Conservation (phyloP, 2,329 filamentous ascomycete species). For the Hypoxylon sp. region DNA sequence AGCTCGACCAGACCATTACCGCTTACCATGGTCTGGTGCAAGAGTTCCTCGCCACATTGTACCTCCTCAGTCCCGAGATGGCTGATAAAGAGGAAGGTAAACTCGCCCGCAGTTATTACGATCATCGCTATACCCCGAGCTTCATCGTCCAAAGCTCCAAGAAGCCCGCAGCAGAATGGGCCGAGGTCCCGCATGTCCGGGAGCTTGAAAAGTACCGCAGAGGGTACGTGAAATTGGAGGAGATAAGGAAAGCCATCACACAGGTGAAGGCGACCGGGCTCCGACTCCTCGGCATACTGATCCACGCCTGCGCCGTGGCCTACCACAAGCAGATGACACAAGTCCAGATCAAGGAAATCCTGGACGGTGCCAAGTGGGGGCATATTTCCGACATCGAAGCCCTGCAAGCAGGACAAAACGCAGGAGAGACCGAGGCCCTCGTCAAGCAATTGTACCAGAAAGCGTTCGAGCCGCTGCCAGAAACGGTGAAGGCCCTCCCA, state of each 20-base stretch:
- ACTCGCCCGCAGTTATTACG: not conserved
- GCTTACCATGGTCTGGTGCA: constrained; percentile 3
- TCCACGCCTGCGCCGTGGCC: not conserved
- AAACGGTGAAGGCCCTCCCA: not conserved
- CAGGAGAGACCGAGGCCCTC: not conserved
- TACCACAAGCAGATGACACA: not conserved
- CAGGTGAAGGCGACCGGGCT: not conserved
- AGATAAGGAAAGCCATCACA: not conserved
- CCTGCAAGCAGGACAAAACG: not conserved
- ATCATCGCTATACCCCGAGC: not conserved
- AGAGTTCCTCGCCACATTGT: constrained; percentile 7
- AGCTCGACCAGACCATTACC: not conserved
- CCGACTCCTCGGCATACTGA: not conserved
- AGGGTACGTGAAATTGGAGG: not conserved
- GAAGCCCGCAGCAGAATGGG: not conserved
- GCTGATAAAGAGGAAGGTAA: not conserved
- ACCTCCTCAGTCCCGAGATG: not conserved
- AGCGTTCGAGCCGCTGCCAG: not conserved
- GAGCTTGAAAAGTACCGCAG: not conserved
- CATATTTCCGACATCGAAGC: not conserved
- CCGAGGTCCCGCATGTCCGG: not conserved
- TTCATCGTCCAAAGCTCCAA: not conserved
- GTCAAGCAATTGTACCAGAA: not conserved
- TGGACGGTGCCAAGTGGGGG: not conserved
- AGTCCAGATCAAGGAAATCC: not conserved